Conservation (phyloP, 257 asterid genomes). For the Salvia rosmarinus region DNA sequence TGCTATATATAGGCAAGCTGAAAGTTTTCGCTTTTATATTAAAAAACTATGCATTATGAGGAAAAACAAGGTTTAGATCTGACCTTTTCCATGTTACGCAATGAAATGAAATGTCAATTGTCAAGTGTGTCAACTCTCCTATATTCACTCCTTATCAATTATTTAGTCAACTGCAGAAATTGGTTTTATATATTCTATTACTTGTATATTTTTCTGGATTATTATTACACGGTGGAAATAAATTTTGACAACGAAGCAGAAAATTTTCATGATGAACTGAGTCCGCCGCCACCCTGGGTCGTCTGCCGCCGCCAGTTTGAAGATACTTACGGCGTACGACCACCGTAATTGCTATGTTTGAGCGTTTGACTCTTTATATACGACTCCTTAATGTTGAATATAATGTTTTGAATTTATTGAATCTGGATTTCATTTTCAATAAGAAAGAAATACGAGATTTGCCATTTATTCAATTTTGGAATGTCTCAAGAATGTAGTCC, state of each 20-base stretch:
- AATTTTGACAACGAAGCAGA: conserved; percentile 3
- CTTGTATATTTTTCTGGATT: not conserved
- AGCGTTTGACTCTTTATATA: conserved; percentile 18
- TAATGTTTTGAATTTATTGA: not conserved
- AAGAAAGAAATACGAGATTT: too few species aligned
- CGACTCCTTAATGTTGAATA: not conserved
- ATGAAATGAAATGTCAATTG: conserved; percentile 47
- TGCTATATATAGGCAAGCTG: conserved; percentile 32
- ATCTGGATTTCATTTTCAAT: not conserved
- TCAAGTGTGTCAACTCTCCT: conserved; percentile 40
- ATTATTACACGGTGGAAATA: not conserved
- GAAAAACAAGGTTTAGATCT: conserved; percentile 26
- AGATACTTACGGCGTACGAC: not conserved
- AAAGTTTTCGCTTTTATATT: conserved; percentile 30
- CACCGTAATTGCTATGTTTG: conserved; percentile 17
- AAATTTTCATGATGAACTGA: not conserved
- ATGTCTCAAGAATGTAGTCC: too few species aligned
- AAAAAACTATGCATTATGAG: not conserved
- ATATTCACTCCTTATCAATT: not conserved
- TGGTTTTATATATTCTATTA: not conserved
- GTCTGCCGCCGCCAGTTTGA: not conserved
- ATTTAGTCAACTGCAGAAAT: conserved; percentile 22
- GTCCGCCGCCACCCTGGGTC: conserved; percentile 28
- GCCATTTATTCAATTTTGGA: too few species aligned
- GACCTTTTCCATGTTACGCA: conserved; percentile 43